A percentile compares a stretch with the other conserved stretches of the same genome.
These are phyloP conservation scores for Citrus sp. DNA, from an alignment of 345 rosid species.

Conservation along the genomic window DNA sequence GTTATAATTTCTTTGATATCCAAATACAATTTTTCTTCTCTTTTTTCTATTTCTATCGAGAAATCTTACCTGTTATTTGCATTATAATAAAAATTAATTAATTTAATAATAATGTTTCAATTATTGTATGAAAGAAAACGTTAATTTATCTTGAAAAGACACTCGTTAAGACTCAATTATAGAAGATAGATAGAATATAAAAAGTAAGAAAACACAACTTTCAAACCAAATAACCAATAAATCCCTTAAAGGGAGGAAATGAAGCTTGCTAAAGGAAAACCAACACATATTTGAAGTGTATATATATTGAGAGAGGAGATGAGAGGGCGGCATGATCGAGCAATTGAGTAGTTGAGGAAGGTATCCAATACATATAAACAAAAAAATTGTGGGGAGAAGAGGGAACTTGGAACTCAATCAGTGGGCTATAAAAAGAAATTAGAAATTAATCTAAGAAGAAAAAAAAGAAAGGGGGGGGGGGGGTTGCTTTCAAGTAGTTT, in stretches of 20 bases:
- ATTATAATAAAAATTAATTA: too few species aligned
- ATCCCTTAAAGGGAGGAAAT: neutral
- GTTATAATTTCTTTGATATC: neutral
- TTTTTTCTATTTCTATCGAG: too few species aligned
- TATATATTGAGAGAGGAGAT: neutral
- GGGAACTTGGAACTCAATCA: slow-evolving; percentile 3
- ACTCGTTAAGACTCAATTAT: neutral
- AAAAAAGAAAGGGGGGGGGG: neutral
- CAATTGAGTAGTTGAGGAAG: neutral
- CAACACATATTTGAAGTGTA: neutral
- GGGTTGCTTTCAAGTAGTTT: slow-evolving; percentile 25
- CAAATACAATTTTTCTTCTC: too few species aligned
- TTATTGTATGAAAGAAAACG: neutral
- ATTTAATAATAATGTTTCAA: neutral
- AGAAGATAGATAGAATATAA: neutral
- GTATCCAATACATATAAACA: neutral
- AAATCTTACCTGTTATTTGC: too few species aligned
- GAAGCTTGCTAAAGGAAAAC: neutral
- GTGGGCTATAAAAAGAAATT: slow-evolving; percentile 3
- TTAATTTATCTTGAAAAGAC: neutral
- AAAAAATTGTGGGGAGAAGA: neutral
- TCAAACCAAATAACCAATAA: neutral
- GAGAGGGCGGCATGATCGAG: slow-evolving; percentile 2
- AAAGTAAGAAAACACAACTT: neutral
- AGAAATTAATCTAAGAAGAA: neutral